Conservation (phyloP, 768 basidiomycete species). For the Jaapia argillacea region DNA sequence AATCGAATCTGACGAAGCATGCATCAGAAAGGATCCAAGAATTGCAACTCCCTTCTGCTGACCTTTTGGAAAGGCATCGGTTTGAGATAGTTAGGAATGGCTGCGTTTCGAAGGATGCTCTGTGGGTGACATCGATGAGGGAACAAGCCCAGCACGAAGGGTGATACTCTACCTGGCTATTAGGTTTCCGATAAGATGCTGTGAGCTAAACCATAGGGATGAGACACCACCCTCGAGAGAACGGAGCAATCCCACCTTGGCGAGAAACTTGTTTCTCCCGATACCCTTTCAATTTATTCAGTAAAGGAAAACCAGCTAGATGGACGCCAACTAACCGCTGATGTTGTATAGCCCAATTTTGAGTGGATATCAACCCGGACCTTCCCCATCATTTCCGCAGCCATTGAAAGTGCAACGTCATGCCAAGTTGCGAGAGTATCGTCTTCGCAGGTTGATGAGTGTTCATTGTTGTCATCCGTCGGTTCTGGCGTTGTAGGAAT, state of each 20-base stretch:
- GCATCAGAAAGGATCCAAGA: not conserved
- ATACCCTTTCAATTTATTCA: conserved; percentile 48
- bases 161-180: conserved; percentile 54
- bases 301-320: not conserved
- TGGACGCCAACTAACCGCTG: conserved; percentile 51
- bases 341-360: conserved; percentile 86
- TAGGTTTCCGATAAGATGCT: conserved; percentile 88
- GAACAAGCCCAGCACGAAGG: too few relatives aligned
- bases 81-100: conserved; percentile 75
- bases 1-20: conserved; percentile 63
- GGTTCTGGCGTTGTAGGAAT: conserved; percentile 39
- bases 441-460: conserved; percentile 11
- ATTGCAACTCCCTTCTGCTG: conserved; percentile 4
- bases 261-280: conserved; percentile 87
- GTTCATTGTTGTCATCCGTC: conserved; percentile 1
- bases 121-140: conserved; percentile 21
- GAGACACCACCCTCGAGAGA: conserved; percentile 1
- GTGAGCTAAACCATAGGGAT: conserved; percentile 41
- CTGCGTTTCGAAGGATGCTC: conserved; percentile 77
- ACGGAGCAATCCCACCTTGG: conserved; percentile 53
- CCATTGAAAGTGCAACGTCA: conserved; percentile 84
- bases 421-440: conserved; percentile 62
- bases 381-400: conserved; percentile 76
- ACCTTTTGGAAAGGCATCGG: conserved; percentile 74
- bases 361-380: conserved; percentile 57